These are phyloP conservation scores for Talaromyces sp. DNA, from an alignment of 2,329 filamentous ascomycete species.

Conservation along the genomic window DNA sequence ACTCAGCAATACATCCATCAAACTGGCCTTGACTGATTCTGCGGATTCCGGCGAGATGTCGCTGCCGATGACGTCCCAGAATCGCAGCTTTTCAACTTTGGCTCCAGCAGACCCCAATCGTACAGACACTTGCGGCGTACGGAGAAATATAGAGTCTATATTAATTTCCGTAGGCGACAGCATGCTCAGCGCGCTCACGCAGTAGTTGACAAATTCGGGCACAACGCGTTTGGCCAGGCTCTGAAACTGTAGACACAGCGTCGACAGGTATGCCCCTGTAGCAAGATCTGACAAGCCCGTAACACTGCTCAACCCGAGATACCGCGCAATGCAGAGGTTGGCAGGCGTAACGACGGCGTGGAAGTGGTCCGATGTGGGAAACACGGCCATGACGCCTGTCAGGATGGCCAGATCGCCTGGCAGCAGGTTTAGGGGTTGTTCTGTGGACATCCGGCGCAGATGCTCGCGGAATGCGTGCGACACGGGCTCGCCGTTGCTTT, in stretches of 20 bases:
- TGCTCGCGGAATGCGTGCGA: slow-evolving; percentile 72
- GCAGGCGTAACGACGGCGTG: slow-evolving; percentile 91
- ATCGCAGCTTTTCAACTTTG: slow-evolving; percentile 49
- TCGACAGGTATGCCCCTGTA: slow-evolving; percentile 72
- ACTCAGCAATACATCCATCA: slow-evolving; percentile 58
- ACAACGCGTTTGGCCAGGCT: slow-evolving; percentile 77
- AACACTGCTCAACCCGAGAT: slow-evolving; percentile 72
- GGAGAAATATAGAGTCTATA: slow-evolving; percentile 54
- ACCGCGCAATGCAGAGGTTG: slow-evolving; percentile 76
- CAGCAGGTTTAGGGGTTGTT: slow-evolving; percentile 47
- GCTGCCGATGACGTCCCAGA: slow-evolving; percentile 51
- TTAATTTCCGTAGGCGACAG: slow-evolving; percentile 54
- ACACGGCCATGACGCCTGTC: slow-evolving; percentile 76
- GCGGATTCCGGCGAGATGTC: slow-evolving; percentile 19
- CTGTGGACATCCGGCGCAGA: slow-evolving; percentile 53
- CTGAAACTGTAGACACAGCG: slow-evolving; percentile 78
- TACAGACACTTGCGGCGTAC: slow-evolving; percentile 49
- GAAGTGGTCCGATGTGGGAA: slow-evolving; percentile 95
- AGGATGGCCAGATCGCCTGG: slow-evolving; percentile 77
- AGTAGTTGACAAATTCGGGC: slow-evolving; percentile 81
- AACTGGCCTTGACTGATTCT: slow-evolving; percentile 51
- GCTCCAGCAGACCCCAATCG: slow-evolving; percentile 41
- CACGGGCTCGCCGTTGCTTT: slow-evolving; percentile 75
- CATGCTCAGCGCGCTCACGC: slow-evolving; percentile 65
- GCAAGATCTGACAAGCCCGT: slow-evolving; percentile 61